Conservation (phyloP, 257 asterid species). For the Salvia hispanica region DNA sequence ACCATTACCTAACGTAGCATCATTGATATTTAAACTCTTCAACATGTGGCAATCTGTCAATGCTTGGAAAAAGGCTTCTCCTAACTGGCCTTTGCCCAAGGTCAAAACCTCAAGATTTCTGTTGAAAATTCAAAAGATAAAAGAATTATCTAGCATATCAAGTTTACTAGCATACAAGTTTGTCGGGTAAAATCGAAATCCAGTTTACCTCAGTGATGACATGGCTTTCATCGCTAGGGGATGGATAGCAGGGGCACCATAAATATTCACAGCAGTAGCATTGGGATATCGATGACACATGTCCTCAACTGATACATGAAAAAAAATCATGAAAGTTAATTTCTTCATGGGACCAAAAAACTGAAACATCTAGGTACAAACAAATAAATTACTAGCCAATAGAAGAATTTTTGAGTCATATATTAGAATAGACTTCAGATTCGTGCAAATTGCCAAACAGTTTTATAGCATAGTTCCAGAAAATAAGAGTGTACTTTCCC, state of each 20-base stretch:
- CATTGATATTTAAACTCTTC: constrained; percentile 79
- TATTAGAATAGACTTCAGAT: not conserved
- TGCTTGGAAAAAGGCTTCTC: constrained; percentile 77
- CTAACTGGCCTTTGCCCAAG: constrained; percentile 89
- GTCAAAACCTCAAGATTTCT: constrained; percentile 89
- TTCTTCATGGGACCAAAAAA: constrained; percentile 22
- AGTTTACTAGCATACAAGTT: constrained; percentile 1
- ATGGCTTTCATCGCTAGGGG: constrained; percentile 73
- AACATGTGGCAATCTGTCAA: constrained; percentile 71
- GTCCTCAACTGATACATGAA: constrained; percentile 62
- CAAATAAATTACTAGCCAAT: not conserved
- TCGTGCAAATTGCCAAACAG: not conserved
- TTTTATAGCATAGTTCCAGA: not conserved
- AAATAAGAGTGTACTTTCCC: not conserved
- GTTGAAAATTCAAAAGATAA: constrained; percentile 37
- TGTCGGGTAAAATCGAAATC: constrained; percentile 23
- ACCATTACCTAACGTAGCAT: constrained; percentile 89
- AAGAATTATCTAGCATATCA: constrained; percentile 17
- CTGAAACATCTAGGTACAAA: constrained; percentile 2
- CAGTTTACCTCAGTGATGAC: constrained; percentile 63
- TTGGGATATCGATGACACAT: constrained; percentile 91
- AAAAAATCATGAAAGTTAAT: constrained; percentile 28
- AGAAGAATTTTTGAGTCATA: not conserved
- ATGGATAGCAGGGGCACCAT: constrained; percentile 69
- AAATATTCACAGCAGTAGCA: constrained; percentile 80